phyloP scores from a whole-genome alignment of 805 yeast species.

The Teunomyces kruisii region DNA sequence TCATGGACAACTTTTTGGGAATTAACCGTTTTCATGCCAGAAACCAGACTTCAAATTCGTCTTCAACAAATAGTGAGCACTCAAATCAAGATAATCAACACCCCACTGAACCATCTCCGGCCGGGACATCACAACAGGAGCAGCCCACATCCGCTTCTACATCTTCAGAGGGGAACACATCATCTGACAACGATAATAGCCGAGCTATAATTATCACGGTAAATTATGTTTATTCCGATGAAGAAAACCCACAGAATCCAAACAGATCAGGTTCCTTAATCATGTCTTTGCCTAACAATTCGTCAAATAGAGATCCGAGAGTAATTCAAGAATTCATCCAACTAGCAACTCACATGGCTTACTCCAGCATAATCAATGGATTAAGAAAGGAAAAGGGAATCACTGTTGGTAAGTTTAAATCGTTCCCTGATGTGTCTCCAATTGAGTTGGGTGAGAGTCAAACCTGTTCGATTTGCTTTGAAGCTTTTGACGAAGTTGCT shows the following conservation, averaged over 20 bases:
- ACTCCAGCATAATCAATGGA: conserved; percentile 57
- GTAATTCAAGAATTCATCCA: conserved; percentile 60
- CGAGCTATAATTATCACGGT: conserved; percentile 45
- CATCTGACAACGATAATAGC: conserved; percentile 14
- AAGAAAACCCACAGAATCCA: conserved; percentile 35
- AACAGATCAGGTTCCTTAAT: conserved; percentile 58
- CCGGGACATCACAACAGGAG: conserved; percentile 1
- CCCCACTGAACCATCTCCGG: conserved; percentile 1
- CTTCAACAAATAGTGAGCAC: neutral
- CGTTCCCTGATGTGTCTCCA: conserved; percentile 40
- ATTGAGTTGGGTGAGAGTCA: conserved; percentile 29
- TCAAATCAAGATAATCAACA: neutral
- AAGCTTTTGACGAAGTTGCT: conserved; percentile 17
- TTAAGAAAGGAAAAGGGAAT: conserved; percentile 53
- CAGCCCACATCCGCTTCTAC: neutral
- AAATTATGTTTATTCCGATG: conserved; percentile 43
- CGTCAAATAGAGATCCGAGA: conserved; percentile 57
- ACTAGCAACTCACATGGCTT: conserved; percentile 69
- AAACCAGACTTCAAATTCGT: neutral
- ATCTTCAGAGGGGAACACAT: conserved; percentile 3
- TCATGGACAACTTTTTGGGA: conserved; percentile 23
- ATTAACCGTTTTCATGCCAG: neutral
- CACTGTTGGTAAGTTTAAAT: conserved; percentile 48
- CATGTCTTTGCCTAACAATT: conserved; percentile 66
- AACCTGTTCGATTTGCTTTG: conserved; percentile 56